Conservation (phyloP, 1,139 yeast species). For the Magnusiomyces tetraspermus region DNA sequence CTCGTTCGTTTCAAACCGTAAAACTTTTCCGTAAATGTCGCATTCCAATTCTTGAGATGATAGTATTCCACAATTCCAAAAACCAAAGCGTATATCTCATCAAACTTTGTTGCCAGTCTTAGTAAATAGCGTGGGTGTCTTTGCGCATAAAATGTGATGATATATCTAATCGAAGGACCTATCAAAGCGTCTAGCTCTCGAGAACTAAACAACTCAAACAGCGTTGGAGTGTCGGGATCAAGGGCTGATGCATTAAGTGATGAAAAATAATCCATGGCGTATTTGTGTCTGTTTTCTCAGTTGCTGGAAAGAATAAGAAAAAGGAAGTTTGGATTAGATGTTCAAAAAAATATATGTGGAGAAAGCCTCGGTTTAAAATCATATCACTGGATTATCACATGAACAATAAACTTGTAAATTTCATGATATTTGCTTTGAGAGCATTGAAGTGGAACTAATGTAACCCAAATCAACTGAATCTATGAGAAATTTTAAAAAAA, state of each 20-base stretch:
- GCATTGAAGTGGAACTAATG: too few species aligned
- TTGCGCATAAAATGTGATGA: slow-evolving; percentile 73
- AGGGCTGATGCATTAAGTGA: slow-evolving; percentile 67
- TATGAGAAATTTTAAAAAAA: too few species aligned
- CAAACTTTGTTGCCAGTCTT: slow-evolving; percentile 57
- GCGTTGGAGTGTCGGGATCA: slow-evolving; percentile 68
- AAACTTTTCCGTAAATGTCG: slow-evolving; percentile 84
- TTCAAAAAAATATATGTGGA: neutral
- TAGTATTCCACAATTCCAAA: slow-evolving; percentile 67
- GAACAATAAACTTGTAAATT: too few species aligned
- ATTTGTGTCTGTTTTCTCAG: neutral
- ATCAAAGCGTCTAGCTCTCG: slow-evolving; percentile 67
- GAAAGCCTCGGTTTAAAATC: neutral
- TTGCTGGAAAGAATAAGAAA: neutral
- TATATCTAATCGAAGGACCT: slow-evolving; percentile 74
- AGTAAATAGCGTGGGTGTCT: slow-evolving; percentile 64
- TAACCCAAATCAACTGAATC: too few species aligned
- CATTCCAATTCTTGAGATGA: slow-evolving; percentile 65
- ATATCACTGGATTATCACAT: neutral
- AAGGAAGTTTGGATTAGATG: neutral
- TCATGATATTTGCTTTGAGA: too few species aligned
- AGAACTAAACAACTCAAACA: slow-evolving; percentile 75
- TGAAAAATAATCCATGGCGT: slow-evolving; percentile 68
- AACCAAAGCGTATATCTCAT: slow-evolving; percentile 57
- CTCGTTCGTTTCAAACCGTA: slow-evolving; percentile 72